A percentile compares a stretch with the other conserved stretches of the same genome.
Evolutionary conservation across 2,329 filamentous ascomycete genomes (phyloP).

Genomic region (Cladosporium sp.): DNA sequence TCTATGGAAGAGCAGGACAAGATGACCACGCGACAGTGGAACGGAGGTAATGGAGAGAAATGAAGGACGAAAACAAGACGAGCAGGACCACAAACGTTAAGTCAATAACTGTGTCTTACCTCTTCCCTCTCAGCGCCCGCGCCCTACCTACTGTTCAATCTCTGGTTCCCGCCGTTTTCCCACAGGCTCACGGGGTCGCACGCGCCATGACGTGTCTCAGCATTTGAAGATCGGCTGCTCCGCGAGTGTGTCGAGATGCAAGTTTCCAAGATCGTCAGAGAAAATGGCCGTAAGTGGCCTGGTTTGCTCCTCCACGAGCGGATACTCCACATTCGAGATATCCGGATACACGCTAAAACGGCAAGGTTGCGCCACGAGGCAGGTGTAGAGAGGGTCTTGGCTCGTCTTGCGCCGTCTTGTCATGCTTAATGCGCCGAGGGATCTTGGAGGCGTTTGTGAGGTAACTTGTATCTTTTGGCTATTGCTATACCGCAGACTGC

Average conservation of each 20-base stretch:
- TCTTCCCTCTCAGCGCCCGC: not conserved
- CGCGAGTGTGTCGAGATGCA: constrained; percentile 1
- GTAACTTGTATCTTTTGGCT: not conserved
- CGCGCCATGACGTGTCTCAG: constrained; percentile 12
- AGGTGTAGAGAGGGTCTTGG: not conserved
- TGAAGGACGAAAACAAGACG: not conserved
- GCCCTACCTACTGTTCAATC: constrained; percentile 1
- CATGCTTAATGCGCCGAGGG: not conserved
- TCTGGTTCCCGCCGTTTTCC: not conserved
- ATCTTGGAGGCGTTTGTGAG: not conserved
- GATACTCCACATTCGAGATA: constrained; percentile 2
- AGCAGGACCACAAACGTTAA: not conserved
- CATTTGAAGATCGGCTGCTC: constrained; percentile 4
- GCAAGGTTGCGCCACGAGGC: constrained; percentile 12
- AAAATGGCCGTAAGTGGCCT: not conserved
- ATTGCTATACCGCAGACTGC: too few relatives aligned
- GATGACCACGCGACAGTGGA: not conserved
- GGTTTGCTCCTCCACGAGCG: not conserved
- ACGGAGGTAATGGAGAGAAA: not conserved
- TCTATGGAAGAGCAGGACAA: not conserved
- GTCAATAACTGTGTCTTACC: not conserved
- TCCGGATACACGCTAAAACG: constrained; percentile 6
- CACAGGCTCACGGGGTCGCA: constrained; percentile 3
- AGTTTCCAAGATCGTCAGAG: not conserved
- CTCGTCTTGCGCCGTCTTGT: constrained; percentile 6